Conservation (phyloP, 768 basidiomycete species). For the Agrocybe praecox region DNA sequence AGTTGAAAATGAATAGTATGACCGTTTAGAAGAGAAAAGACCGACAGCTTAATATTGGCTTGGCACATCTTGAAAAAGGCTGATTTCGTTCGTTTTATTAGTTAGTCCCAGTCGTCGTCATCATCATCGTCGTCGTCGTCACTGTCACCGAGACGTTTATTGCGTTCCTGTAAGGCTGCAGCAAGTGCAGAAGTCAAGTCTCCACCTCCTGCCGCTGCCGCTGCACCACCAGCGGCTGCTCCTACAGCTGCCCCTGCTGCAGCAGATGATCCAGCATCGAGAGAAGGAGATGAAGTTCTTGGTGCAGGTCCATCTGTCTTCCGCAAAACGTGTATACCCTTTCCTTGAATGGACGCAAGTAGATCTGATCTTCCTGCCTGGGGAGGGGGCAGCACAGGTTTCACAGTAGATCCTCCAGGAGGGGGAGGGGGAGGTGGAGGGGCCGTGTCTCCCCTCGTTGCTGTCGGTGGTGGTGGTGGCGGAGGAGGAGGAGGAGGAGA, state of each 20-base stretch:
- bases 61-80: neutral
- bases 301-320: slow-evolving; percentile 50
- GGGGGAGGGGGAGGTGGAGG: slow-evolving; percentile 49
- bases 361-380: slow-evolving; percentile 67
- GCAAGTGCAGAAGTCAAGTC: slow-evolving; percentile 86
- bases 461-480: slow-evolving; percentile 33
- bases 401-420: slow-evolving; percentile 21
- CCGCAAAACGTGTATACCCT: slow-evolving; percentile 69
- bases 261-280: slow-evolving; percentile 33
- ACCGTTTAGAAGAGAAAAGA: neutral
- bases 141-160: slow-evolving; percentile 86
- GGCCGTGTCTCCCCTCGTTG: slow-evolving; percentile 34
- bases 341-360: slow-evolving; percentile 81
- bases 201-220: slow-evolving; percentile 52
- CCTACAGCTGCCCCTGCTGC: slow-evolving; percentile 39
- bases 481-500: slow-evolving; percentile 54
- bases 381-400: slow-evolving; percentile 45
- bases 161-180: slow-evolving; percentile 78
- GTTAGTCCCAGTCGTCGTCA: slow-evolving; percentile 62
- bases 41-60: neutral
- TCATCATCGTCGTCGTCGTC: slow-evolving; percentile 80
- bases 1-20: too few relatives aligned
- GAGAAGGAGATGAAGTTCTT: slow-evolving; percentile 34
- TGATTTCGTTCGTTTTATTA: neutral
- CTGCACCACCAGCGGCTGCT: slow-evolving; percentile 33